Conservation (phyloP, 371 early-diverging fungal genomes). For the Circinella minor region DNA sequence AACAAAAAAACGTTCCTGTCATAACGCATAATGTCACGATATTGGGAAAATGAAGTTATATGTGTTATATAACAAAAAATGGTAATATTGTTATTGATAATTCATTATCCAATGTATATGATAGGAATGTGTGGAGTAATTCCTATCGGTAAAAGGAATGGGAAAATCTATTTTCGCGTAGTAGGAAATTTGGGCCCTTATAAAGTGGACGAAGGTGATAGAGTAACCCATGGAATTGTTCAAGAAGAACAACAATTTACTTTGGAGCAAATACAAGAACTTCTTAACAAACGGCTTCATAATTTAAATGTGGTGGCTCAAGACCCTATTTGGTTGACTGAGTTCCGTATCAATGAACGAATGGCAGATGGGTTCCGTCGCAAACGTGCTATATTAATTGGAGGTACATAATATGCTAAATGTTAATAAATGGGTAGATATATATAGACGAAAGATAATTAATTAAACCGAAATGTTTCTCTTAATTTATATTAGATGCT, state of each 20-base stretch:
- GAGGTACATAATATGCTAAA: conserved; percentile 29
- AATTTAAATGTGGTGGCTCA: conserved; percentile 12
- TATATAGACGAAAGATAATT: no score
- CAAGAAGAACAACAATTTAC: background rate
- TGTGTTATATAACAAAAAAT: no score
- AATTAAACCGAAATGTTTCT: no score
- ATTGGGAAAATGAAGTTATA: no score
- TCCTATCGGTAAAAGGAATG: conserved; percentile 13
- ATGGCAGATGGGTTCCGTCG: conserved; percentile 45
- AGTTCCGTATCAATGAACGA: conserved; percentile 49
- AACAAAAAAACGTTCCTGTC: no score
- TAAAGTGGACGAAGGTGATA: conserved; percentile 7
- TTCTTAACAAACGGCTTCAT: conserved; percentile 6
- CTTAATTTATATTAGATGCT: conserved; percentile 29
- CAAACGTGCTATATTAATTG: conserved; percentile 40
- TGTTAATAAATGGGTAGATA: no score
- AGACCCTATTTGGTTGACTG: conserved; percentile 23
- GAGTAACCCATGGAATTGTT: conserved; percentile 10
- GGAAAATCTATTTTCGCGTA: conserved; percentile 2
- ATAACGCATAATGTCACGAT: no score
- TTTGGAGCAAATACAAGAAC: conserved; percentile 12
- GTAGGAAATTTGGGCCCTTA: conserved; percentile 15
- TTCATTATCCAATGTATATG: background rate
- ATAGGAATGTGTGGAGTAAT: conserved; percentile 15
- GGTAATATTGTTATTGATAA: no score